Conservation (phyloP, 2,329 filamentous ascomycete species). For the Coniella vitis region DNA sequence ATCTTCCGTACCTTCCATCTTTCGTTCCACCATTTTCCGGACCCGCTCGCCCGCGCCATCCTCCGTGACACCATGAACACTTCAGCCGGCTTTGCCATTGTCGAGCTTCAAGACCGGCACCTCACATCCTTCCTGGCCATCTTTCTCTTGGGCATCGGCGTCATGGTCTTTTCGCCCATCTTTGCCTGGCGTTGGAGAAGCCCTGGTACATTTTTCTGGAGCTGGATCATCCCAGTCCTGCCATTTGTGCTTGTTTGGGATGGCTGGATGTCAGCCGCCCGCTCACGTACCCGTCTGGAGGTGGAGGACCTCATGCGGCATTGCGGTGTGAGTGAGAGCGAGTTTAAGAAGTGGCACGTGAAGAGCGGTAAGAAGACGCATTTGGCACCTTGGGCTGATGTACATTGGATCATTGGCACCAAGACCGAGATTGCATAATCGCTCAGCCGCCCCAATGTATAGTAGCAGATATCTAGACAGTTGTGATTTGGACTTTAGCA, state of each 20-base stretch:
- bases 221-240: slow-evolving; percentile 59
- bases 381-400: slow-evolving; percentile 43
- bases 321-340: slow-evolving; percentile 35
- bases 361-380: slow-evolving; percentile 39
- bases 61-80: slow-evolving; percentile 58
- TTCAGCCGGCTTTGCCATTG: slow-evolving; percentile 62
- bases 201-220: slow-evolving; percentile 53
- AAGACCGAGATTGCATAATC: too few relatives aligned
- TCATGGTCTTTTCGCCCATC: slow-evolving; percentile 44
- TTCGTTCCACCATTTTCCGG: slow-evolving; percentile 71
- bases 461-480: too few relatives aligned
- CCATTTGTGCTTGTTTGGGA: slow-evolving; percentile 64
- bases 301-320: slow-evolving; percentile 51
- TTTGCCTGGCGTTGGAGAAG: slow-evolving; percentile 47
- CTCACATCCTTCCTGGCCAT: slow-evolving; percentile 47
- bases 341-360: slow-evolving; percentile 39
- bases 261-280: slow-evolving; percentile 58
- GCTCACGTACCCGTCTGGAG: slow-evolving; percentile 61
- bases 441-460: too few relatives aligned
- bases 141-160: slow-evolving; percentile 44
- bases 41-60: slow-evolving; percentile 52
- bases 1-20: slow-evolving; percentile 67
- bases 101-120: slow-evolving; percentile 66
- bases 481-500: too few relatives aligned
- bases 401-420: slow-evolving; percentile 46